Evolutionary conservation across 2,329 filamentous ascomycete species (phyloP), one percentile per base, ranked within the genome.

Genomic region (Elsinoe fawcettii): DNA sequence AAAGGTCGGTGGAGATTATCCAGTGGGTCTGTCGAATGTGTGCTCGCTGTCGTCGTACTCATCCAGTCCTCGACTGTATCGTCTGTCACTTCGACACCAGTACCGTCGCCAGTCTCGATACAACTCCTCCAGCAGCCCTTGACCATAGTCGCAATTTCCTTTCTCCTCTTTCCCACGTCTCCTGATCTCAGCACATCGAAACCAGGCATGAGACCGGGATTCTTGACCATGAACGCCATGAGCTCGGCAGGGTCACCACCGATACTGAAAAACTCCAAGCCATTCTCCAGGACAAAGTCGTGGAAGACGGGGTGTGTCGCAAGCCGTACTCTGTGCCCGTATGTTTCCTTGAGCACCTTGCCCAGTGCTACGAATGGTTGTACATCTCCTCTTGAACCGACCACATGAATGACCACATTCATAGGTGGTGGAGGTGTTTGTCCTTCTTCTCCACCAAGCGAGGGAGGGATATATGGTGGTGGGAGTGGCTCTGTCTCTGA

Each of bases 321-420:
- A 41, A 91, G 73, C 30, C 87, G 81, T 2, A 91, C 82, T 18
- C 87, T 79, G 67, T 91, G 87, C 8, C 84, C 82, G 64, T 86
- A 85, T 0, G 76, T 79, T 11, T 81, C 76, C 59, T 83, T 81
- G 25, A 90, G 70, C 0, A 80, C 78, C 61, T 84, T 80, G 1
- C 85, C 86, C 1, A 90, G 69, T 0, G 86, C 85, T 16, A 89
- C 75, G 65, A 90, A 90, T 0, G 87, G 87, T 67, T 90, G 87
- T 1, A 90, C 85, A 65, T 90, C 86, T 53, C 86, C 86, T 37
- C 86, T 77, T 11, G 85, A 88, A 5, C 86, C 86, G 11, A 89
- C 85, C 22, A 89, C 85, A 64, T 89, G 86, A 55, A 90, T 83
- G 39, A 87, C 86, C 27, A 90, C 77, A 68, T 88, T 88, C 57